These are phyloP conservation scores for Fusarium tupiense DNA, from an alignment of 2,329 filamentous ascomycete genomes.

Conservation along the genomic window DNA sequence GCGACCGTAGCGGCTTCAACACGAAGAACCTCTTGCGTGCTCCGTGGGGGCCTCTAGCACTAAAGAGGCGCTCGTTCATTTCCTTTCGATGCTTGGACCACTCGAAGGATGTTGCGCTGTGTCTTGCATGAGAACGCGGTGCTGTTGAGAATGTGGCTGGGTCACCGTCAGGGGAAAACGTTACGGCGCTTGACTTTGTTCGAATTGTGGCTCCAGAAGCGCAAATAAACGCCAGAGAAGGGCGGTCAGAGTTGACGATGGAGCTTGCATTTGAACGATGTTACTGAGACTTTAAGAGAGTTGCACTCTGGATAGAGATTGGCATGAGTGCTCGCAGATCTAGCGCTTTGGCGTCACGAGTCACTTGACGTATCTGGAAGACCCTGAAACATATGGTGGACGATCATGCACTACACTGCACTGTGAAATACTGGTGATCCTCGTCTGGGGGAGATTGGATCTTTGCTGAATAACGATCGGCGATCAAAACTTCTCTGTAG, in stretches of 20 bases:
- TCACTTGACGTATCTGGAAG: background rate
- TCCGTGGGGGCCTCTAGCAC: constrained; percentile 15
- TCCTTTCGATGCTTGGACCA: constrained; percentile 25
- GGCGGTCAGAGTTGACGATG: background rate
- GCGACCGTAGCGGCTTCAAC: constrained; percentile 1
- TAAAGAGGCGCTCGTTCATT: constrained; percentile 28
- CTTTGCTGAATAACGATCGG: constrained; percentile 15
- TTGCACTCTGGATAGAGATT: constrained; percentile 1
- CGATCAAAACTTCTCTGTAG: constrained; percentile 12
- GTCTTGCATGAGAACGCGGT: constrained; percentile 8
- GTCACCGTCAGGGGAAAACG: background rate
- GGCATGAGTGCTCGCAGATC: constrained; percentile 7
- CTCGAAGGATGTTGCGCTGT: constrained; percentile 3
- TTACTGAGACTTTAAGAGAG: background rate
- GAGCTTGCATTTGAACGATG: background rate
- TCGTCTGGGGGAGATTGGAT: constrained; percentile 31
- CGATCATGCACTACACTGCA: constrained; percentile 11
- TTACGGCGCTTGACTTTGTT: background rate
- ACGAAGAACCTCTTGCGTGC: constrained; percentile 26
- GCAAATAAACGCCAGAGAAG: constrained; percentile 6
- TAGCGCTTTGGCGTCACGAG: background rate
- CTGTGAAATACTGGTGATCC: constrained; percentile 34
- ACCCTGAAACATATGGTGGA: background rate
- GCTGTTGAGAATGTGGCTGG: constrained; percentile 12
- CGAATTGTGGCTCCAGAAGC: constrained; percentile 3